Evolutionary conservation across 768 basidiomycete genomes (phyloP).

Genomic region (Lyophyllum semitale): DNA sequence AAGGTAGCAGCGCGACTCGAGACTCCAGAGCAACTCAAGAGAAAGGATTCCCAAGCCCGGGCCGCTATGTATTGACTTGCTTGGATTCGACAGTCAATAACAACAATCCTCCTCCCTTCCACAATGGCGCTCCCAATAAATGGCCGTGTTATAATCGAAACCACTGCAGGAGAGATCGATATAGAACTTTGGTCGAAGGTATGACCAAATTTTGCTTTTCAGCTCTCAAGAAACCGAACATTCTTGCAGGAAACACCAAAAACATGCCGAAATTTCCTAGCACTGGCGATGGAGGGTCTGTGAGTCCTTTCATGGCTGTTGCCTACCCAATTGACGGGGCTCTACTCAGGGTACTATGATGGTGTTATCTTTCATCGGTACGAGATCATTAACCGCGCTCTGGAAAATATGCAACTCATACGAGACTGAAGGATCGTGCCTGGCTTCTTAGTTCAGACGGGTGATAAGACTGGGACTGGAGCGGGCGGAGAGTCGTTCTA

Average conservation of each 20-base stretch:
- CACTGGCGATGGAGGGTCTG: constrained; percentile 87
- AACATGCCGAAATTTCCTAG: constrained; percentile 89
- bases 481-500: constrained; percentile 94
- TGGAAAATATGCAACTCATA: neutral
- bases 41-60: no score
- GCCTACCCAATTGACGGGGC: neutral
- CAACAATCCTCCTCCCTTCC: neutral
- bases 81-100: neutral
- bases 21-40: no score
- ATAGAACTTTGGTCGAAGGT: constrained; percentile 95
- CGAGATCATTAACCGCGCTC: constrained; percentile 1
- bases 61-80: neutral
- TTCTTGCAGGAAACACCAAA: constrained; percentile 82
- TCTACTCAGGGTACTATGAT: constrained; percentile 84
- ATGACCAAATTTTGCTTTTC: constrained; percentile 7
- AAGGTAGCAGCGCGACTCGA: no score
- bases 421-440: constrained; percentile 64
- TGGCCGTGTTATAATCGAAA: constrained; percentile 85
- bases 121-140: constrained; percentile 84
- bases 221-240: neutral
- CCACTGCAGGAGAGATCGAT: constrained; percentile 85
- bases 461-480: constrained; percentile 90
- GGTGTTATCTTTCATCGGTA: constrained; percentile 93
- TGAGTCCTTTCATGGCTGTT: constrained; percentile 22
- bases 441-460: constrained; percentile 92